These are phyloP conservation scores for Quercus lobata DNA, from an alignment of 331 rosid genomes.

Conservation along the genomic window DNA sequence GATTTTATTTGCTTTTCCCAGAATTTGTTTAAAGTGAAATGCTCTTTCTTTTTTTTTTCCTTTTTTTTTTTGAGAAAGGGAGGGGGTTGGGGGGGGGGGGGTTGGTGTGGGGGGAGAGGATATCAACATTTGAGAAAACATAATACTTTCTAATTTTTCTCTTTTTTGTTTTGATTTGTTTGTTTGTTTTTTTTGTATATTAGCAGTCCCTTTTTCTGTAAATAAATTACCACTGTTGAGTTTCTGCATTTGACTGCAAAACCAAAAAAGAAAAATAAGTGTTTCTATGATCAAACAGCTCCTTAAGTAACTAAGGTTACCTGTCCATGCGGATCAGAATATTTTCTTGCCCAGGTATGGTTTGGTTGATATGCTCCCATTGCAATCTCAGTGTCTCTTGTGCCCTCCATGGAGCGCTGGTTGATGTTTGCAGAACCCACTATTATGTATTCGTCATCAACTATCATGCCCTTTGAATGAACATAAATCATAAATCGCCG, in stretches of 20 bases:
- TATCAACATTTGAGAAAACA: not conserved
- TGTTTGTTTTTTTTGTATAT: not conserved
- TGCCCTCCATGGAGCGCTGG: slow-evolving; percentile 98
- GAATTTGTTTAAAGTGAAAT: too few species aligned
- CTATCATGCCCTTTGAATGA: slow-evolving; percentile 98
- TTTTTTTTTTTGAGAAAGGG: not conserved
- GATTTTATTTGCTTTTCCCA: not conserved
- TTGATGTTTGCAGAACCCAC: slow-evolving; percentile 98
- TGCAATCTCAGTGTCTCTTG: slow-evolving; percentile 98
- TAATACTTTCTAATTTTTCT: not conserved
- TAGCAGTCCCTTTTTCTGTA: not conserved
- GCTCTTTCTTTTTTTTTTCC: too few species aligned
- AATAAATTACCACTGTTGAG: not conserved
- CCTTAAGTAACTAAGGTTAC: slow-evolving; percentile 29
- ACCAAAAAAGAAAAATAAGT: not conserved
- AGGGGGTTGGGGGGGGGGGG: too few species aligned
- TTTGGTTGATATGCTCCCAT: slow-evolving; percentile 95
- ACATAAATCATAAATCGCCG: slow-evolving; percentile 96
- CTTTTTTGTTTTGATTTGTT: not conserved
- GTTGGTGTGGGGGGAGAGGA: not conserved
- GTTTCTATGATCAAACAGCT: not conserved
- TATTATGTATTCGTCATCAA: slow-evolving; percentile 89
- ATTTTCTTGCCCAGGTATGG: slow-evolving; percentile 76
- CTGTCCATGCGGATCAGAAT: slow-evolving; percentile 73
- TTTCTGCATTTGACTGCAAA: not conserved